These are phyloP conservation scores for Tylopilus balloui DNA, from an alignment of 768 basidiomycete species.

Conservation along the genomic window DNA sequence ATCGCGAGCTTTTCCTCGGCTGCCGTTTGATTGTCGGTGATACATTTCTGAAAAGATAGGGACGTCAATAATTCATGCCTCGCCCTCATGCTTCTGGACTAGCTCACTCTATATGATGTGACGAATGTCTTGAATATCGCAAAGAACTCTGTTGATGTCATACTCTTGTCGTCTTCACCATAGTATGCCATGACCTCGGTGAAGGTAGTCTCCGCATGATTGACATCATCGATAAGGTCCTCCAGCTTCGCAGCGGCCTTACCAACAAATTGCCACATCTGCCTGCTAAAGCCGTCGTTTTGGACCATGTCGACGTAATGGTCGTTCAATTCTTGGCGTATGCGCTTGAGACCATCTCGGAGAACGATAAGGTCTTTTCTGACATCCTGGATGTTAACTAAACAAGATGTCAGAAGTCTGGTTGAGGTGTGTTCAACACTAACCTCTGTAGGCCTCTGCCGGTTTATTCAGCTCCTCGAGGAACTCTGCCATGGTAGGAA, in stretches of 20 bases:
- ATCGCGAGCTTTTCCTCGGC: slow-evolving; percentile 65
- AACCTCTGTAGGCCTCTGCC: slow-evolving; percentile 90
- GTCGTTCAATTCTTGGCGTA: slow-evolving; percentile 74
- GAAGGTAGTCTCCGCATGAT: slow-evolving; percentile 78
- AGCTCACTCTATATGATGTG: slow-evolving; percentile 78
- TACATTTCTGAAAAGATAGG: slow-evolving; percentile 67
- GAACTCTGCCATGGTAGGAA: slow-evolving; percentile 83
- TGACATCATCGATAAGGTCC: slow-evolving; percentile 83
- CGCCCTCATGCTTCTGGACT: not conserved
- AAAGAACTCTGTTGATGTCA: slow-evolving; percentile 90
- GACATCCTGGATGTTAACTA: slow-evolving; percentile 85
- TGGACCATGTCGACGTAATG: slow-evolving; percentile 71
- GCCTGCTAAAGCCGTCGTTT: slow-evolving; percentile 75
- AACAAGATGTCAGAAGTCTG: slow-evolving; percentile 12
- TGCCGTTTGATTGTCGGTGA: slow-evolving; percentile 67
- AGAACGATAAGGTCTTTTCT: slow-evolving; percentile 71
- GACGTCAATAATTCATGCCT: slow-evolving; percentile 1
- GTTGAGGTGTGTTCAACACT: slow-evolving; percentile 9
- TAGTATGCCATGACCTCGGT: slow-evolving; percentile 85
- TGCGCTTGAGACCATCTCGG: slow-evolving; percentile 69
- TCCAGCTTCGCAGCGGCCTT: slow-evolving; percentile 72
- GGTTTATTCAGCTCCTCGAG: slow-evolving; percentile 85
- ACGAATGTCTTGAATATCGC: slow-evolving; percentile 96
- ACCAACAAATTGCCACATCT: slow-evolving; percentile 89
- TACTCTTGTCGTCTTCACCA: slow-evolving; percentile 87